phyloP scores from a whole-genome alignment of 331 rosid species.

The Quercus tomentella region DNA sequence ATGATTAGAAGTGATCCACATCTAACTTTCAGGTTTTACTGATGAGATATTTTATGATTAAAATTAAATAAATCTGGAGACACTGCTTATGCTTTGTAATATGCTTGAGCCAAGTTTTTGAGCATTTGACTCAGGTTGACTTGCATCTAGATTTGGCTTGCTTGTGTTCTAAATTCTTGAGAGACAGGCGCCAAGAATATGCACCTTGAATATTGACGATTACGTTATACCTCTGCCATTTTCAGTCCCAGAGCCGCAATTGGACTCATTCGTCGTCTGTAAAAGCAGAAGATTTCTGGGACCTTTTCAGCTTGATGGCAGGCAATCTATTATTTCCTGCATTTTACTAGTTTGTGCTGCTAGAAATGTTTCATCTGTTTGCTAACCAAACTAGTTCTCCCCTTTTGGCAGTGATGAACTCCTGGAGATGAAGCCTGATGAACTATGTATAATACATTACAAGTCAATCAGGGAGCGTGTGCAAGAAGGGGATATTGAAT shows the following conservation, averaged over 20 bases:
- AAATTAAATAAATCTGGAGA: background rate
- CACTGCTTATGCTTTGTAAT: background rate
- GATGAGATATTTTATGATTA: background rate
- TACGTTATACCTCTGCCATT: constrained; percentile 8
- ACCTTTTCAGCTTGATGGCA: constrained; percentile 81
- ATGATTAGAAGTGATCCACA: background rate
- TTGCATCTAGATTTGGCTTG: background rate
- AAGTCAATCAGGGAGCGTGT: constrained; percentile 46
- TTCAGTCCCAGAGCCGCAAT: constrained; percentile 74
- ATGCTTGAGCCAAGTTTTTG: background rate
- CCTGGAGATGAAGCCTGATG: constrained; percentile 90
- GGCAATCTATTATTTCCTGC: constrained; percentile 35
- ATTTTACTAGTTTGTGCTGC: background rate
- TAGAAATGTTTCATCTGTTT: background rate
- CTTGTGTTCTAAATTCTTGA: background rate
- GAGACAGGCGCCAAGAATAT: background rate
- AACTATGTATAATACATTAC: constrained; percentile 45
- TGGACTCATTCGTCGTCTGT: constrained; percentile 87
- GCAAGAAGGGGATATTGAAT: constrained; percentile 46
- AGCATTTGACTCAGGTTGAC: background rate
- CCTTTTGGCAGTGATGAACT: constrained; percentile 46
- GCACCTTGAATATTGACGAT: background rate
- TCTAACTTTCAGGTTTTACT: background rate
- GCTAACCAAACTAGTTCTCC: background rate
- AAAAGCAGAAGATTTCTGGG: constrained; percentile 76